phyloP scores from a whole-genome alignment of 257 asterid species.

The Nemophila menziesii region DNA sequence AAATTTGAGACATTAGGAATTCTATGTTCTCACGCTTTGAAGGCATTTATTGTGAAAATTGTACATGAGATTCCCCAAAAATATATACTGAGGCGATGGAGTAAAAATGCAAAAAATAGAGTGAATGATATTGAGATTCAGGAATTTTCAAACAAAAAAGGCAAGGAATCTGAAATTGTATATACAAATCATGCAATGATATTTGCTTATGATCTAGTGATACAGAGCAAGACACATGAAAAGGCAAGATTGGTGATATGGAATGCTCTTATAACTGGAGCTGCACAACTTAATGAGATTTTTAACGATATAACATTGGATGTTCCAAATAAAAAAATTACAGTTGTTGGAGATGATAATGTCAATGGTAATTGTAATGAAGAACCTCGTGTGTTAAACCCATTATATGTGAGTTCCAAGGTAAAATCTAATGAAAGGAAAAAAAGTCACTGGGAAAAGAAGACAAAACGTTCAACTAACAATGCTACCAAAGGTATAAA shows the following conservation, averaged over 20 bases:
- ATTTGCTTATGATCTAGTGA: conserved; percentile 4
- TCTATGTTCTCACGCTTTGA: conserved; percentile 8
- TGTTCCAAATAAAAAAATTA: not conserved
- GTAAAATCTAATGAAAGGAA: not conserved
- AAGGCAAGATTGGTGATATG: conserved; percentile 2
- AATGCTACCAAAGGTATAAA: too few species aligned
- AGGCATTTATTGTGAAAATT: conserved; percentile 3
- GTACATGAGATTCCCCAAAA: not conserved
- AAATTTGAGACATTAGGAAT: conserved; percentile 8
- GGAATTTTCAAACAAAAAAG: not conserved
- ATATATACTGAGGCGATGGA: conserved; percentile 6
- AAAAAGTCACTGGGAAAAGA: conserved; percentile 1
- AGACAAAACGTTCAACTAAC: not conserved
- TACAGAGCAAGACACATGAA: conserved; percentile 4
- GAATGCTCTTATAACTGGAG: conserved; percentile 1
- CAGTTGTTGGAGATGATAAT: not conserved
- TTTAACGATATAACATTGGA: not conserved
- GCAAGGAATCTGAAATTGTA: conserved; percentile 6
- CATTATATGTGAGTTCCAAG: not conserved
- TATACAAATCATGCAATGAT: conserved; percentile 5
- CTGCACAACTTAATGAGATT: not conserved
- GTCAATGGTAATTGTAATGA: not conserved
- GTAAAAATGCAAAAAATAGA: not conserved
- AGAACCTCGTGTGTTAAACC: conserved; percentile 1
- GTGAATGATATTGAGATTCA: not conserved